Percentiles rank a stretch among this genome's conserved stretches.
These are phyloP conservation scores for Fragilariopsis cylindrus DNA, from an alignment of 108 stramenopile species.

Conservation along the genomic window DNA sequence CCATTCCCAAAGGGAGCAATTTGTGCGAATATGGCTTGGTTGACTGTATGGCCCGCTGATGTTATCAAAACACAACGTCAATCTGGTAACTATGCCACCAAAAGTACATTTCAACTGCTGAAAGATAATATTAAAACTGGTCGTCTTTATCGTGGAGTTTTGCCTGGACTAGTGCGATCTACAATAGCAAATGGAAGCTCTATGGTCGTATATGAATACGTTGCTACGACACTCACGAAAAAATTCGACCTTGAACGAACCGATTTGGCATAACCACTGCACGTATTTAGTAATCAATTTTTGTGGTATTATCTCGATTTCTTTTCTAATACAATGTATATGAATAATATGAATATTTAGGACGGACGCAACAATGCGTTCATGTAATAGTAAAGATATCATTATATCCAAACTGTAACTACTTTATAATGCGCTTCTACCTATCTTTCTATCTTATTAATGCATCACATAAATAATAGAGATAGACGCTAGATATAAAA, in stretches of 20 bases:
- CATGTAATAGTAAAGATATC: too few species aligned
- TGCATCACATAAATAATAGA: too few species aligned
- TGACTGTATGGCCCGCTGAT: slow-evolving; percentile 82
- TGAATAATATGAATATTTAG: too few species aligned
- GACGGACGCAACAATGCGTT: too few species aligned
- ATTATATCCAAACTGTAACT: too few species aligned
- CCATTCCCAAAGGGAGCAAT: slow-evolving; percentile 79
- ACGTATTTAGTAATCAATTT: too few species aligned
- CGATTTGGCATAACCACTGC: slow-evolving; percentile 28
- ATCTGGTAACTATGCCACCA: slow-evolving; percentile 61
- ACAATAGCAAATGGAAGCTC: slow-evolving; percentile 75
- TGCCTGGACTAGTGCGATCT: slow-evolving; percentile 64
- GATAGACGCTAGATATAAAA: too few species aligned
- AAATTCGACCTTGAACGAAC: slow-evolving; percentile 31
- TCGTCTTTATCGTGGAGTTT: slow-evolving; percentile 65
- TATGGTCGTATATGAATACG: slow-evolving; percentile 79
- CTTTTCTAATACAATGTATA: too few species aligned
- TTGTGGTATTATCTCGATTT: too few species aligned
- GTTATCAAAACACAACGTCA: slow-evolving; percentile 79
- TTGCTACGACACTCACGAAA: slow-evolving; percentile 28
- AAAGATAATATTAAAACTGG: slow-evolving; percentile 52
- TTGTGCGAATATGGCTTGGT: slow-evolving; percentile 81
- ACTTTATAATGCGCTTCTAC: too few species aligned
- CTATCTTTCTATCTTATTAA: too few species aligned
- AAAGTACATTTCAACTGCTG: slow-evolving; percentile 34